Percentiles rank a stretch among this genome's conserved stretches.
Evolutionary conservation across 2,329 filamentous ascomycete genomes (phyloP).

Genomic region (Ophiostoma himal-ulmi): DNA sequence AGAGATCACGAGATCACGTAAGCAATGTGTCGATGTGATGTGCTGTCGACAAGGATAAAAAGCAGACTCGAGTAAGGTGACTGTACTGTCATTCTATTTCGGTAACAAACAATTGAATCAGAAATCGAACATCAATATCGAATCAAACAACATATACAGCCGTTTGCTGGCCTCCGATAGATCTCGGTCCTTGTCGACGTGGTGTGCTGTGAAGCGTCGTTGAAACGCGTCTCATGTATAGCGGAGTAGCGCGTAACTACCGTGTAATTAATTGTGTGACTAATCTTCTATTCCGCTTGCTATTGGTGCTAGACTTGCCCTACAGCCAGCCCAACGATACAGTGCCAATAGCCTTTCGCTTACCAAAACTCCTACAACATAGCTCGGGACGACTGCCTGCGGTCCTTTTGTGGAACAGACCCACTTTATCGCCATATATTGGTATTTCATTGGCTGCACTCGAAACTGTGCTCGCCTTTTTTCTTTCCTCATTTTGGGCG

Average conservation of each 20-base stretch:
- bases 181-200: neutral
- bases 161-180: neutral
- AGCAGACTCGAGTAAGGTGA: neutral
- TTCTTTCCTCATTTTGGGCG: neutral
- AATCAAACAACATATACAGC: neutral
- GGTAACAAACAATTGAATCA: neutral
- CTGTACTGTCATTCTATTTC: neutral
- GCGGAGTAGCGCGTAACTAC: neutral
- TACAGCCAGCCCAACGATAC: neutral
- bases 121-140: neutral
- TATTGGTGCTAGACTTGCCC: neutral
- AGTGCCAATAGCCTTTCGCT: neutral
- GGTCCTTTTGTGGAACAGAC: neutral
- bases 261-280: neutral
- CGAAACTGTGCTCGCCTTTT: neutral
- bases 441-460: neutral
- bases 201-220: constrained; percentile 13
- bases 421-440: neutral
- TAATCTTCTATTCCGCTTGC: neutral
- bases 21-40: neutral
- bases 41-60: neutral
- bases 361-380: neutral
- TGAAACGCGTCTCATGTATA: constrained; percentile 18
- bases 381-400: neutral
- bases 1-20: constrained; percentile 1